Base-by-base conservation (phyloP, 768 basidiomycete genomes). In the Phallus indusiatus region DNA sequence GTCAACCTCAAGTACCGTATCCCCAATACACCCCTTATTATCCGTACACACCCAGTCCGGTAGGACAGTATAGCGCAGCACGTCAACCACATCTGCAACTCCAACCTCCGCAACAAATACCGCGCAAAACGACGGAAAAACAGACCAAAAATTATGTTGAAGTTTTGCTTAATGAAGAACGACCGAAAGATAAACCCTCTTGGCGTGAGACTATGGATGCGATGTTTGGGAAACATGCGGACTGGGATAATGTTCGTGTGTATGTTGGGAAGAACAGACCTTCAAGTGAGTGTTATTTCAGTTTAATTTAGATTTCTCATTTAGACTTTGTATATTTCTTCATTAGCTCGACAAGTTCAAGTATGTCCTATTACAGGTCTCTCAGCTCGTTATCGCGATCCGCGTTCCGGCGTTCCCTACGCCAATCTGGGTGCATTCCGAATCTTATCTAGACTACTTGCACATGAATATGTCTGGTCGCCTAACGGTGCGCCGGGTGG, bases 201-300 rank as follows among this genome's bases (percentile, higher is more conserved):
- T 87, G 88, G 86, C 75, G 72, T 51, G 81, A 86, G 33, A 90
- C 86, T 11, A 88, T 94, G 85, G 66, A 60, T 59, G 84, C 90
- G 1, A 77, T 95, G 74, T 91, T 97, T 64, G 93, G 94, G 1
- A 77, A 87, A 54, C 86, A 94, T 64, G 85, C 86, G 9, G 78
- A 85, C 52, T 97, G 89, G 89, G 83, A 87, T 54, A 79, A 84
- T 28, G 60, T 88, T 20, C 81, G 77, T 61, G 85, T 85, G 6
- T 88, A 81, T 64, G 74, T 76, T 1, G 77, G 80, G 21, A 87
- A 84, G 69, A 75, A 76, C n/a, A 74, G 88, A 12, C 89, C 88
- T 1, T 54, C 83, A 47, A 69, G 87, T 89, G 64, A 56, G 79
- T 67, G 1, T 2, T 33, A 7, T 66, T 51, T 28, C 37, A 59